Evolutionary conservation across 805 yeast species (phyloP).

Genomic region (Kodamaea leandrae): DNA sequence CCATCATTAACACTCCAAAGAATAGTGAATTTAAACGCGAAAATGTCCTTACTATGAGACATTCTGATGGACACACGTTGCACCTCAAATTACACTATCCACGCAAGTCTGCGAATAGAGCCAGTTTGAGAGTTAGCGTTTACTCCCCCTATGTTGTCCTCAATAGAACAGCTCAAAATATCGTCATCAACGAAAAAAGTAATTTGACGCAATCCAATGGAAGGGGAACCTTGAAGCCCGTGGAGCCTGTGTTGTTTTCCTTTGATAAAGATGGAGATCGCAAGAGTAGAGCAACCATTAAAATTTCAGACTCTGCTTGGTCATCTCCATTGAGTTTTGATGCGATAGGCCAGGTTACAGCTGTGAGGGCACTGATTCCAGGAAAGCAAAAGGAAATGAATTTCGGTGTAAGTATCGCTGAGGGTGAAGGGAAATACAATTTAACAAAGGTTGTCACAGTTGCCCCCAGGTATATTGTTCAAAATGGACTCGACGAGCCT

Average conservation of each 20-base stretch:
- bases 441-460: slow-evolving; percentile 74
- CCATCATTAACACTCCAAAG: slow-evolving; percentile 63
- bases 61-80: slow-evolving; percentile 65
- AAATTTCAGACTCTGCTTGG: slow-evolving; percentile 67
- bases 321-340: slow-evolving; percentile 79
- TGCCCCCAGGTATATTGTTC: slow-evolving; percentile 77
- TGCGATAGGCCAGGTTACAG: slow-evolving; percentile 81
- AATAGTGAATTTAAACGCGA: slow-evolving; percentile 59
- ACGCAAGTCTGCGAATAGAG: slow-evolving; percentile 46
- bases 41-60: slow-evolving; percentile 46
- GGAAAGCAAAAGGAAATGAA: slow-evolving; percentile 60
- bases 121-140: slow-evolving; percentile 65
- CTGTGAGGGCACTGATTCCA: slow-evolving; percentile 43
- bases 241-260: slow-evolving; percentile 77
- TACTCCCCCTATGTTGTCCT: slow-evolving; percentile 82
- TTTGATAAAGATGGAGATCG: slow-evolving; percentile 59
- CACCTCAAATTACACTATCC: slow-evolving; percentile 64
- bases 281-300: slow-evolving; percentile 62
- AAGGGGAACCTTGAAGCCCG: slow-evolving; percentile 28
- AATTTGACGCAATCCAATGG: slow-evolving; percentile 53
- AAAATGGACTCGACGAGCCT: slow-evolving; percentile 56
- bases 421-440: slow-evolving; percentile 83
- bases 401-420: slow-evolving; percentile 70
- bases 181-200: slow-evolving; percentile 57
- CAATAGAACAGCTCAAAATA: slow-evolving; percentile 71